Conservation (phyloP, 129 eudicot genomes). For the Centella asiatica region DNA sequence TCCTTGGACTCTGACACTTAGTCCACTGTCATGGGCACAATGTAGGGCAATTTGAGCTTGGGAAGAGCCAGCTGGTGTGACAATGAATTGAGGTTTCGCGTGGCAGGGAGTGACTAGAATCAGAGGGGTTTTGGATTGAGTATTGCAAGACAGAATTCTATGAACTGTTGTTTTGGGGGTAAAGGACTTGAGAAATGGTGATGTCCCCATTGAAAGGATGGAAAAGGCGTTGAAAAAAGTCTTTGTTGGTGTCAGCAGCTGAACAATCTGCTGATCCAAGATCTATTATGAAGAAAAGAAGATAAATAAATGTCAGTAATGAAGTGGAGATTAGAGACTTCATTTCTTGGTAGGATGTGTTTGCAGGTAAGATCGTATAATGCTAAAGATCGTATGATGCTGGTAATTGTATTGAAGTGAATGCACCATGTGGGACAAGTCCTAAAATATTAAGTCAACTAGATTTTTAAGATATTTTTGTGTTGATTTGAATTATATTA, state of each 20-base stretch:
- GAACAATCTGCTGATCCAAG: neutral
- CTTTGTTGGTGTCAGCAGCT: neutral
- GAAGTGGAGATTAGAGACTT: neutral
- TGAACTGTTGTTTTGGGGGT: slow-evolving; percentile 8
- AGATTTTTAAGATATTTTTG: no score
- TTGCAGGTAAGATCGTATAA: neutral
- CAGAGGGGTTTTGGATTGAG: slow-evolving; percentile 20
- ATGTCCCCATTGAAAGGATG: neutral
- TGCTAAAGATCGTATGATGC: no score
- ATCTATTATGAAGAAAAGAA: neutral
- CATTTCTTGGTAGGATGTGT: neutral
- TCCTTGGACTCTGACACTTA: slow-evolving; percentile 12
- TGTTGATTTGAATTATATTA: no score
- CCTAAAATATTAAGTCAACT: no score
- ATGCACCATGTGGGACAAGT: no score
- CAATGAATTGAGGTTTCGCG: slow-evolving; percentile 11
- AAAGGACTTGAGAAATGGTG: neutral
- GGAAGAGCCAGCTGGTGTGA: slow-evolving; percentile 9
- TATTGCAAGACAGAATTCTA: slow-evolving; percentile 2
- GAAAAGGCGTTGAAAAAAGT: neutral
- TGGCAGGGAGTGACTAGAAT: neutral
- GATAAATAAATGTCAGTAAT: neutral
- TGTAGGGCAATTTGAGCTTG: slow-evolving; percentile 1
- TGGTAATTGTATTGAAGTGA: no score
- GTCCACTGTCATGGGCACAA: slow-evolving; percentile 5